phyloP scores from a whole-genome alignment of 306 rosid genomes.

The Amphicarpaea edgeworthii region DNA sequence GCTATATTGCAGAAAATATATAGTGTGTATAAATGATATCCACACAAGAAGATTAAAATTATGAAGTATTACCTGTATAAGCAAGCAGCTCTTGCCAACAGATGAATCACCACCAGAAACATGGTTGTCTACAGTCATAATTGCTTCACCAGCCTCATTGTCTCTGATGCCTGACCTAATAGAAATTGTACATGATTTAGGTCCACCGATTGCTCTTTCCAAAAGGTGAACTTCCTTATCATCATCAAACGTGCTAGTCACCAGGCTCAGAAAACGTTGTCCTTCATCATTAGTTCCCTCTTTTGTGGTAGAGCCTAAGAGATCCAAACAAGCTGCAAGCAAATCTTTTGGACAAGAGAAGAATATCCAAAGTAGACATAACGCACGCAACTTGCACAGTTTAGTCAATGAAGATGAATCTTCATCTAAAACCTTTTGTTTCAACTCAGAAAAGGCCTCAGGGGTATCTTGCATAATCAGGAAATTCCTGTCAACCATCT shows the following conservation, averaged over 20 bases:
- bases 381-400: conserved; percentile 61
- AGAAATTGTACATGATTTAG: conserved; percentile 49
- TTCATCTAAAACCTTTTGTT: conserved; percentile 65
- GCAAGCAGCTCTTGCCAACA: conserved; percentile 66
- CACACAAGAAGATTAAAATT: conserved; percentile 36
- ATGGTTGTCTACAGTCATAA: conserved; percentile 50
- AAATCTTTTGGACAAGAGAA: conserved; percentile 75
- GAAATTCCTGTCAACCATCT: conserved; percentile 64
- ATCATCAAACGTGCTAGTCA: conserved; percentile 58
- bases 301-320: conserved; percentile 56
- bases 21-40: neutral
- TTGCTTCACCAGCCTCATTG: conserved; percentile 49
- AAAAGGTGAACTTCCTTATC: conserved; percentile 46
- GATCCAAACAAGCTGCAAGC: conserved; percentile 87
- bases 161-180: conserved; percentile 47
- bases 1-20: conserved; percentile 19
- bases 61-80: conserved; percentile 68
- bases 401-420: conserved; percentile 60
- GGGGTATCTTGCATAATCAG: conserved; percentile 67
- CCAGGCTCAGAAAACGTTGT: conserved; percentile 61
- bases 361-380: conserved; percentile 74
- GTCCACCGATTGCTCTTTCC: conserved; percentile 50
- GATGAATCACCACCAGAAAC: conserved; percentile 46
- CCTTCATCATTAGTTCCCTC: conserved; percentile 69
- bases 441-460: conserved; percentile 62